Evolutionary conservation across 495 filamentous ascomycete genomes (phyloP), one percentile per base, ranked within the genome.

Genomic region (Gamarada debralockiae): DNA sequence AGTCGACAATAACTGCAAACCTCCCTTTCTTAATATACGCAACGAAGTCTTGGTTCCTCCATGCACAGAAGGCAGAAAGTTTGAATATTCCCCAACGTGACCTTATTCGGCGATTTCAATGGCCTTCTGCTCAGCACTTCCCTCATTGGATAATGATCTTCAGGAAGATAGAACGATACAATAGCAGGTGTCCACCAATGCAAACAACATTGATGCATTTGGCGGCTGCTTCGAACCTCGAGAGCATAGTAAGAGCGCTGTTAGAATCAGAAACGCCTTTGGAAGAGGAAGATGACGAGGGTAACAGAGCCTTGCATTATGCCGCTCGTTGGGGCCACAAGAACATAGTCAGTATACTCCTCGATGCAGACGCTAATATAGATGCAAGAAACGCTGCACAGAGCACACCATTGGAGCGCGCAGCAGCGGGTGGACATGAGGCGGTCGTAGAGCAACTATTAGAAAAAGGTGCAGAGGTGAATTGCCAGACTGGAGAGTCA

Each of bases 331-430:
- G 21, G 9, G 46, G 53, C 25, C 25, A 50, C 25, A 20, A 23
- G 34, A 15, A 37, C 14, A 29, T 48, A 9, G 43, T 57, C 15
- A 29, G 23, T 14, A 37, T 62, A 13, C 50, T 66, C 14, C 52
- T 66, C 4, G 43, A 59, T 61, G 22, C 31, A 12, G 15, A 48
- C 1, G 50, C 34, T 23, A 21, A 56, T 17, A 22, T 56, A 15
- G 22, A 45, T 58, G 73, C 73, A 25, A 65, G 67, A 44, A 49
- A 45, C 52, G 21, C 18, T 17, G 13, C 23, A 12, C 15, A 27
- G 13, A 31, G 36, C 37, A 58, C 52, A n/a, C 20, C 41, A 14
- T 27, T 58, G 9, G 22, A 53, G 24, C 17, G 3, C 4, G 54
- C 55, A 24, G 50, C 43, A 20, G 42, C 10, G 14, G 25, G 38